A percentile compares a stretch with the other conserved stretches of the same genome.
Evolutionary conservation across 345 rosid species (phyloP).

Genomic region (Lenwebbia sp.): DNA sequence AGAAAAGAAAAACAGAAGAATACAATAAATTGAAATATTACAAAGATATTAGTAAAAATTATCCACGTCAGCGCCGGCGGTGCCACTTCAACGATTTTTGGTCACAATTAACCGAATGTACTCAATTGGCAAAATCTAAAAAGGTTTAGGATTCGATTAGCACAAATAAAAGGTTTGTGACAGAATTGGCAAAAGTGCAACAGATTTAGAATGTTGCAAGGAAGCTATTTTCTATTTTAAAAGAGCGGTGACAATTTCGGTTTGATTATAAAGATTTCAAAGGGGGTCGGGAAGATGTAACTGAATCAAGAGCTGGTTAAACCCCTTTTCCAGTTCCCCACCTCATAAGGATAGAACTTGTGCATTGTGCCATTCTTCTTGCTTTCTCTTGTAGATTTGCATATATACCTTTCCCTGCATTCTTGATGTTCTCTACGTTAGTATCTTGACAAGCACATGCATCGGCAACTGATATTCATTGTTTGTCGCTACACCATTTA

Average conservation of each 20-base stretch:
- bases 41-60: too few species aligned
- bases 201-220: too few species aligned
- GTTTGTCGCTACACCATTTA: not conserved
- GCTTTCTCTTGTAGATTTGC: not conserved
- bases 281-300: not conserved
- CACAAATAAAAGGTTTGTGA: too few species aligned
- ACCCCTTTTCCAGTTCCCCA: not conserved
- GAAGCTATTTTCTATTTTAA: not conserved
- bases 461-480: not conserved
- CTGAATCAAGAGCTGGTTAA: not conserved
- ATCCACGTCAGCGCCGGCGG: too few species aligned
- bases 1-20: too few species aligned
- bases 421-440: not conserved
- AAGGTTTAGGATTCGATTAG: too few species aligned
- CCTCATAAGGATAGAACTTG: not conserved
- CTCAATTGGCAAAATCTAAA: too few species aligned
- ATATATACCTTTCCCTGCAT: not conserved
- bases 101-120: too few species aligned
- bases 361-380: not conserved
- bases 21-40: too few species aligned
- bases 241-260: not conserved
- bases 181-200: too few species aligned
- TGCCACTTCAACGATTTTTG: too few species aligned
- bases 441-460: not conserved
- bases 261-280: not conserved